Base-by-base conservation (phyloP, 768 basidiomycete genomes). In the Termitomyces sp. region DNA sequence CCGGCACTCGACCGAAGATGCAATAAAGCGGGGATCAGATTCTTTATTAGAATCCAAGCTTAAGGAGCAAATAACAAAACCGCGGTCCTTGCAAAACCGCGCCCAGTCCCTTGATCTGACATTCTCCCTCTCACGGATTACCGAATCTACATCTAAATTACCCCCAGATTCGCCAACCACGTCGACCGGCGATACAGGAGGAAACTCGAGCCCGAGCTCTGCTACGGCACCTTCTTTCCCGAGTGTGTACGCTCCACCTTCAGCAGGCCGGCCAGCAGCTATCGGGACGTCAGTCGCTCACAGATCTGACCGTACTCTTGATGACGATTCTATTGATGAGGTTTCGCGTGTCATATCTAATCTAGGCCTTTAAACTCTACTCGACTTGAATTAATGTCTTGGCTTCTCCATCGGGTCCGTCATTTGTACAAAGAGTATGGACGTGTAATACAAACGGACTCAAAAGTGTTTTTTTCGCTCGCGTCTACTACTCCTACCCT, bases 31-130 rank as follows among this genome's bases (percentile, higher is more conserved):
- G 56, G 89, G 90, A 29, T 90, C 90, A 1, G 90, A 94, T 71
- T 89, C 92, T 20, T 75, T 92, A 42, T 76, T 92, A 22, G 90
- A 93, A 65, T 84, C 90, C 39, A 94, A 94, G 69, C 69, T 94
- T 46, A 91, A 88, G 72, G 89, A 90, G 58, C 87, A 87, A 62
- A 73, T 78, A 60, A 76, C 79, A 34, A 92, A 92, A 72, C 90
- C 90, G 5, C 87, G 92, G 49, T 88, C 90, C 4, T 74, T 93
- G 60, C 86, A 86, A 60, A 92, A 92, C 64, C 88, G 93, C 18
- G 93, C 93, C 0, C 93, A 95, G 69, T 92, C 89, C 5, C 85
- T 96, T 48, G 93, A 96, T 68, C 75, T 96, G 62, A 92, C 90
- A 0, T 85, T 85, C 62, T 93, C 92, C 6, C 79, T 94, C 31